These are phyloP conservation scores for Pseudogymnoascus sp. DNA, from an alignment of 2,329 filamentous ascomycete species.

Conservation along the genomic window DNA sequence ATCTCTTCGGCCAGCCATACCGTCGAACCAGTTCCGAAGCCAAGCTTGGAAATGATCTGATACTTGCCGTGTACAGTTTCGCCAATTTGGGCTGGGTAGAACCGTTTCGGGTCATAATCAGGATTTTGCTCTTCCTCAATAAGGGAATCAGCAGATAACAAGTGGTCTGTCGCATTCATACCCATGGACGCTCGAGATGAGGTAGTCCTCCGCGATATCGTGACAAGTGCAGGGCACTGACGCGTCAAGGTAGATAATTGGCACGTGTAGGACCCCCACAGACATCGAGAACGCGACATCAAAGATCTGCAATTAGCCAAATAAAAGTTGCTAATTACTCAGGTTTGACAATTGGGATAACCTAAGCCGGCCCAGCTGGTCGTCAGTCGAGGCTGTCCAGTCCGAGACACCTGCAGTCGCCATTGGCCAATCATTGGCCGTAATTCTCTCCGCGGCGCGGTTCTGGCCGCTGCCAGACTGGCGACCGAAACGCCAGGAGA, in stretches of 20 bases:
- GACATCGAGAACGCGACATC: background rate
- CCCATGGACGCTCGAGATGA: background rate
- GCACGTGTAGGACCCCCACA: background rate
- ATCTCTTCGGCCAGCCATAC: slow-evolving; percentile 28
- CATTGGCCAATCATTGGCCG: background rate
- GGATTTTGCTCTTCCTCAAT: slow-evolving; percentile 29
- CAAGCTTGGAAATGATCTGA: slow-evolving; percentile 26
- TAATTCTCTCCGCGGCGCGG: background rate
- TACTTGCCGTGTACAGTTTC: slow-evolving; percentile 27
- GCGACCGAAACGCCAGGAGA: background rate
- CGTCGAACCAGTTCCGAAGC: slow-evolving; percentile 28
- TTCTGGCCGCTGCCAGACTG: background rate
- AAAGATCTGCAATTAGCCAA: background rate
- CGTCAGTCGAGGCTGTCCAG: background rate
- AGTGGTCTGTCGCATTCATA: background rate
- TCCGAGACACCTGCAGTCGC: background rate
- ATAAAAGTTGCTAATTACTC: background rate
- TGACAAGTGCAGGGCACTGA: background rate
- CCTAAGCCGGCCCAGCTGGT: background rate
- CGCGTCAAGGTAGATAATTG: background rate
- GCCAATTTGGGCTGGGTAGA: slow-evolving; percentile 28
- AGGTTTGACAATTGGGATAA: background rate
- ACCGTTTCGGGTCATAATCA: slow-evolving; percentile 25
- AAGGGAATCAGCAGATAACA: slow-evolving; percentile 11
- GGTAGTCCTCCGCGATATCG: background rate